Base-by-base conservation (phyloP, 2,329 filamentous ascomycete species). In the Phyllosticta ampelicida region DNA sequence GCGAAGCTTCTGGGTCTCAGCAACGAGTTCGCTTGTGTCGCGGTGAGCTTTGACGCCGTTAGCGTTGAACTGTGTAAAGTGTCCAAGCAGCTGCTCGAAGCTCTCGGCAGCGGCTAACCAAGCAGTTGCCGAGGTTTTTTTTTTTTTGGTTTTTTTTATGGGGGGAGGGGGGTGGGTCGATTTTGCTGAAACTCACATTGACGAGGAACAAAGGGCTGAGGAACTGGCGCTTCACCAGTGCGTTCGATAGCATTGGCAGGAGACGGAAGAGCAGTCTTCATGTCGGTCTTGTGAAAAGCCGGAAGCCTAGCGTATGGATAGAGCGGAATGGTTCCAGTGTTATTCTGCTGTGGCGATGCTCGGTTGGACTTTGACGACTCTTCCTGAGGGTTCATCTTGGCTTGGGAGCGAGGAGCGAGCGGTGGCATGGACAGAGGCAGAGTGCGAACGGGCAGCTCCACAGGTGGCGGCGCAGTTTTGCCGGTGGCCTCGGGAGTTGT, bases 141-240 rank as follows among this genome's bases (percentile, higher is more conserved):
- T n/a, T n/a, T n/a, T n/a, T n/a, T n/a, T n/a, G n/a, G n/a, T n/a
- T n/a, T n/a, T n/a, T n/a, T n/a, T n/a, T n/a, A n/a, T n/a, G n/a
- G n/a, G n/a, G n/a, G n/a, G n/a, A n/a, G n/a, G n/a, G n/a, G n/a
- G n/a, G n/a, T n/a, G n/a, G n/a, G n/a, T n/a, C n/a, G n/a, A 1
- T 30, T 30, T 10, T 51, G 16, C 21, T 10, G 16, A 6, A 26
- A 49, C 69, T 66, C 68, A 71, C 70, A 61, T 44, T 68, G 62
- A 58, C 64, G 66, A 51, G 66, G 62, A n/a, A 65, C 65, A 67
- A 76, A 77, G 6, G 72, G 65, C 52, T 63, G 68, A 26, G 74
- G 73, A 10, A 75, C 67, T 16, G 74, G 74, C 29, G 74, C 73
- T 61, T 76, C 74, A 28, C 63, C 66, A n/a, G 66, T 11, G 49